phyloP scores from a whole-genome alignment of 106 monocot genomes.

The Hemerocallis citrina region DNA sequence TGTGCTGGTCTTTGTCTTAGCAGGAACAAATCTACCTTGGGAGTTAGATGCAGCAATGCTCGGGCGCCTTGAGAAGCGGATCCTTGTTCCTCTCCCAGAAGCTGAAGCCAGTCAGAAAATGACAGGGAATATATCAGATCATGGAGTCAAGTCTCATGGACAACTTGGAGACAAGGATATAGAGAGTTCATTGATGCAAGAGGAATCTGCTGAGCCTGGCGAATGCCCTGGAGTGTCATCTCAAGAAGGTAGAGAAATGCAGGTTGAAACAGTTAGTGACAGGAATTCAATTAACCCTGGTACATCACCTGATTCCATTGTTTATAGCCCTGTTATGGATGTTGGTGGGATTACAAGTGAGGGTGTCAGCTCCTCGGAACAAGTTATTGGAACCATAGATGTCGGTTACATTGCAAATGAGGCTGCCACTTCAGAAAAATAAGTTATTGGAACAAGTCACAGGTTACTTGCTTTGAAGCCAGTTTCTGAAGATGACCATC shows the following conservation, averaged over 20 bases:
- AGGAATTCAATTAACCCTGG: conserved; percentile 21
- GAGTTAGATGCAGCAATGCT: conserved; percentile 86
- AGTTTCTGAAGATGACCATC: conserved; percentile 9
- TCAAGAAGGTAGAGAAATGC: conserved; percentile 7
- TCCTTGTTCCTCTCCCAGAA: conserved; percentile 27
- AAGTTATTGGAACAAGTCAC: conserved; percentile 12
- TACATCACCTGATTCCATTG: conserved; percentile 68
- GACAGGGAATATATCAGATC: conserved; percentile 5
- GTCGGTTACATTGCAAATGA: conserved; percentile 12
- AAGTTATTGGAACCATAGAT: conserved; percentile 19
- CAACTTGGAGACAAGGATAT: conserved; percentile 50
- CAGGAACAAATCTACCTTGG: conserved; percentile 89
- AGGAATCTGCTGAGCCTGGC: conserved; percentile 31
- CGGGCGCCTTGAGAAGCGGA: conserved; percentile 72
- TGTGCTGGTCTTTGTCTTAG: conserved; percentile 77
- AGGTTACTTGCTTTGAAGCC: conserved; percentile 6
- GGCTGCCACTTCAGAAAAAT: conserved; percentile 7
- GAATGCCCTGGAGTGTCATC: conserved; percentile 41
- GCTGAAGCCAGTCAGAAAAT: too few species aligned
- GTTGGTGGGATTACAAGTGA: conserved; percentile 14
- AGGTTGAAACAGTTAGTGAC: conserved; percentile 18
- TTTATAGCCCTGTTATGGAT: conserved; percentile 38
- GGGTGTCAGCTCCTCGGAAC: conserved; percentile 11
- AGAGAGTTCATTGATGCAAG: conserved; percentile 69
- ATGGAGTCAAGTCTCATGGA: background rate